A percentile compares a stretch with the other conserved stretches of the same genome.
These are phyloP conservation scores for Daldinia vernicosa DNA, from an alignment of 495 filamentous ascomycete genomes.

Conservation along the genomic window DNA sequence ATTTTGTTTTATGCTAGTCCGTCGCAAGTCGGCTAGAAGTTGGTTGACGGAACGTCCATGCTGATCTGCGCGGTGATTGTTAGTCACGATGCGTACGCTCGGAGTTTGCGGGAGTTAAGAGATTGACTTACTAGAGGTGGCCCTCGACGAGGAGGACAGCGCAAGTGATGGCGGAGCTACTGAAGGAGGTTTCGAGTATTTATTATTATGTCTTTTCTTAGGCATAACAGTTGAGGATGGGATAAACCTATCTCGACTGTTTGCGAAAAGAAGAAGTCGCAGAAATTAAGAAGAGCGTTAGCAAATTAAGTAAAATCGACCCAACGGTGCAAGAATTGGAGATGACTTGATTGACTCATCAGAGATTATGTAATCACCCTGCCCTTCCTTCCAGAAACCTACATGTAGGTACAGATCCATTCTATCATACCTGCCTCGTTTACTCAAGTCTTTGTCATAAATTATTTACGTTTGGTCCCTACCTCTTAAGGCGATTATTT, in stretches of 20 bases:
- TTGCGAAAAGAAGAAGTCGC: constrained; percentile 29
- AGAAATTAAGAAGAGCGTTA: constrained; percentile 3
- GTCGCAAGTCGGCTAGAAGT: constrained; percentile 59
- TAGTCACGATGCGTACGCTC: neutral
- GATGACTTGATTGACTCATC: constrained; percentile 18
- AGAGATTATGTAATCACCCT: constrained; percentile 4
- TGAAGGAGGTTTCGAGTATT: constrained; percentile 62
- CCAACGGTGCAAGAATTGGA: neutral
- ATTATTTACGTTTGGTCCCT: no score
- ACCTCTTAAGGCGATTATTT: no score
- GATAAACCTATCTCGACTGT: constrained; percentile 21
- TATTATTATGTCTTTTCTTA: constrained; percentile 61
- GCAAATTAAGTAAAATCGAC: neutral
- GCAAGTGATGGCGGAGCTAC: constrained; percentile 57
- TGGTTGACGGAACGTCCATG: constrained; percentile 59
- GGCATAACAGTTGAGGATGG: constrained; percentile 54
- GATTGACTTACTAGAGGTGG: constrained; percentile 26
- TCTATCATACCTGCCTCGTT: no score
- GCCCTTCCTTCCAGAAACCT: neutral
- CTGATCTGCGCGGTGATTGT: constrained; percentile 25
- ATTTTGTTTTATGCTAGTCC: constrained; percentile 43
- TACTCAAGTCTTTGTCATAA: no score
- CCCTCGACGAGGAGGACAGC: constrained; percentile 43
- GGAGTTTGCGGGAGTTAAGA: neutral
- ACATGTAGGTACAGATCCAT: no score